Conservation (phyloP, 768 basidiomycete species). For the Crassisporium funariophilum region DNA sequence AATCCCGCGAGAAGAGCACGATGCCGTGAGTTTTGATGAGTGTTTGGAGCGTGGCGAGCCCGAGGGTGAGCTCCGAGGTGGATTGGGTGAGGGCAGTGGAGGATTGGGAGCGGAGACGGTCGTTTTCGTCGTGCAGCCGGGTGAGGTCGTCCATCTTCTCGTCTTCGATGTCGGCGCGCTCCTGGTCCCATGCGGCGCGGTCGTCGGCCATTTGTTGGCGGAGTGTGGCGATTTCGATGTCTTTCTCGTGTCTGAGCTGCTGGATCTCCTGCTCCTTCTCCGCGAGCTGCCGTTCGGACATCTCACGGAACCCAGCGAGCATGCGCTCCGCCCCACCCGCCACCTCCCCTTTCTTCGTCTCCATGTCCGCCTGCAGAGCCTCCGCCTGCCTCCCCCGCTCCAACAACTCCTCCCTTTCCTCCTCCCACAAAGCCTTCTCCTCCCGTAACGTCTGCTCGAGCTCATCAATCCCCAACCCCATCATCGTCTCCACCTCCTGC, state of each 20-base stretch:
- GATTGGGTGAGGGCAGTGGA: conserved; percentile 36
- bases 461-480: conserved; percentile 52
- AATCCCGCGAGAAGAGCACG: conserved; percentile 51
- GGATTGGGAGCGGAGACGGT: conserved; percentile 43
- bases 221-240: conserved; percentile 41
- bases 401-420: conserved; percentile 46
- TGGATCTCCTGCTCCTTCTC: conserved; percentile 42
- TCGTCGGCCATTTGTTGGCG: conserved; percentile 43
- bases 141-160: conserved; percentile 50
- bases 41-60: conserved; percentile 45
- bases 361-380: conserved; percentile 41
- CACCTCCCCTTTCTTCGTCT: conserved; percentile 33
- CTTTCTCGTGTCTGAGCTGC: too few species aligned
- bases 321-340: conserved; percentile 41
- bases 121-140: conserved; percentile 50
- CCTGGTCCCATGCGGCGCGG: conserved; percentile 46
- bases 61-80: conserved; percentile 53
- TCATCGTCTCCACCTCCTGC: conserved; percentile 62
- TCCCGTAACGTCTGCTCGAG: conserved; percentile 49
- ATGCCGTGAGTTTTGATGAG: conserved; percentile 62
- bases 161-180: conserved; percentile 48
- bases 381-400: conserved; percentile 38
- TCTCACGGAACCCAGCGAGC: conserved; percentile 36
- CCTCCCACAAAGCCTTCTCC: conserved; percentile 53
- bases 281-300: conserved; percentile 38